phyloP scores from a whole-genome alignment of 495 filamentous ascomycete species.

The Penicillium parvum region DNA sequence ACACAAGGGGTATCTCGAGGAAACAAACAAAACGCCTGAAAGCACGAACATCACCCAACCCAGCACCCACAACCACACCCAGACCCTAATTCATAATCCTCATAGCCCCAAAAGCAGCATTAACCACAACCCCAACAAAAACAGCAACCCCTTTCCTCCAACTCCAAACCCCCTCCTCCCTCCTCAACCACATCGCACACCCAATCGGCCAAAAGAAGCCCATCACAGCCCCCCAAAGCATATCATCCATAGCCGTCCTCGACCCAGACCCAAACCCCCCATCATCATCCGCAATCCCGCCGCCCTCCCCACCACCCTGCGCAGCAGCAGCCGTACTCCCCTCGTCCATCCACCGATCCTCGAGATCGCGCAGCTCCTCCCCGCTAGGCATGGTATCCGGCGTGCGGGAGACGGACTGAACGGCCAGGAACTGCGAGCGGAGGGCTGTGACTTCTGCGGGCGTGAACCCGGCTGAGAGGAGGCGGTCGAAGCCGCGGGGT shows the following conservation, averaged over 20 bases:
- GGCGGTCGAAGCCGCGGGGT: conserved; percentile 85
- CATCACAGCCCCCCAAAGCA: conserved; percentile 81
- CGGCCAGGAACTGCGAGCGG: conserved; percentile 76
- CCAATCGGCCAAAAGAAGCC: conserved; percentile 94
- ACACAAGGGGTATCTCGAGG: neutral
- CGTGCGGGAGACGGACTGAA: conserved; percentile 72
- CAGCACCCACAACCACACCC: neutral
- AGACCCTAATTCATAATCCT: conserved; percentile 44
- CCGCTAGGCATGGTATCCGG: conserved; percentile 77
- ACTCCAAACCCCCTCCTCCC: conserved; percentile 87
- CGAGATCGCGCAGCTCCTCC: conserved; percentile 58
- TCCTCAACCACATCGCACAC: conserved; percentile 74
- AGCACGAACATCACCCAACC: neutral
- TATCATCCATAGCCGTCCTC: conserved; percentile 64
- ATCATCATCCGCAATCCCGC: conserved; percentile 48
- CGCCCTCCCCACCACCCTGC: conserved; percentile 31
- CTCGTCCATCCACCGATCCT: conserved; percentile 91
- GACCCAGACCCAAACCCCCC: conserved; percentile 42
- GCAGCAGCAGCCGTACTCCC: conserved; percentile 46
- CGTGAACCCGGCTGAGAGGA: conserved; percentile 75
- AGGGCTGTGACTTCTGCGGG: conserved; percentile 74
- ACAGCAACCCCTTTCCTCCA: conserved; percentile 79
- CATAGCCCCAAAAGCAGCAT: conserved; percentile 65
- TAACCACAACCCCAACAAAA: conserved; percentile 71
- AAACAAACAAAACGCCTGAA: neutral